Base-by-base conservation (phyloP, 768 basidiomycete genomes). In the Tulasnella calospora region DNA sequence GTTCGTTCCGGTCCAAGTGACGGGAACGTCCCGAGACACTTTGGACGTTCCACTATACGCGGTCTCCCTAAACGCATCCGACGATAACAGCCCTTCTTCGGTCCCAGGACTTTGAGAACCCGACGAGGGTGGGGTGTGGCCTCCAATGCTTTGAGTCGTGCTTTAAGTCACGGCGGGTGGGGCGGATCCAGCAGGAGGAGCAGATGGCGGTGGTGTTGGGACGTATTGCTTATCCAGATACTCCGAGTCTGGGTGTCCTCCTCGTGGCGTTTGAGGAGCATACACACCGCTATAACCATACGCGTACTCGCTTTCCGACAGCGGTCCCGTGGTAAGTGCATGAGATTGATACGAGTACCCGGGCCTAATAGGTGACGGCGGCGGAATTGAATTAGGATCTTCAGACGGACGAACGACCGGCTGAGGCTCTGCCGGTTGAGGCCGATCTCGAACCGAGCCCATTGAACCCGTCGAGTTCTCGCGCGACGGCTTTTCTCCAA, bases 301-400 rank as follows among this genome's bases (percentile, higher is more conserved):
- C n/a, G 44, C 55, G 47, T 75, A 75, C 47, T 75, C 74, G 74
- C 74, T 75, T 17, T 75, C 74, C 23, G 74, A 27, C 19, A 75
- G 44, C 55, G 74, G 74, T 8, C 44, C 51, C 4, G 33, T 9
- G 74, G 51, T 12, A 23, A n/a, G 23, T 33, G 30, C 61, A 30
- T 67, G 61, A 67, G 61, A 67, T 35, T 67, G 61, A 67, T 67
- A 67, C 10, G 61, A 67, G 27, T 67, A 67, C 15, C 61, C 61
- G 0, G 27, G 30, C 13, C 23, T 30, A 30, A 67, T 8, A 12
- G 61, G 61, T 19, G 61, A 30, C 2, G 61, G 61, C 0, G 61
- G 61, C 15, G 61, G 61, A 19, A 67, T 27, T 12, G 61, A 17
- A 17, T 67, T 30, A 6, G 61, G 33, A 19, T n/a, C n/a, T n/a